Evolutionary conservation across 129 eudicot genomes (phyloP), one percentile per base, ranked within the genome.

Genomic region (Artemisia argyi): DNA sequence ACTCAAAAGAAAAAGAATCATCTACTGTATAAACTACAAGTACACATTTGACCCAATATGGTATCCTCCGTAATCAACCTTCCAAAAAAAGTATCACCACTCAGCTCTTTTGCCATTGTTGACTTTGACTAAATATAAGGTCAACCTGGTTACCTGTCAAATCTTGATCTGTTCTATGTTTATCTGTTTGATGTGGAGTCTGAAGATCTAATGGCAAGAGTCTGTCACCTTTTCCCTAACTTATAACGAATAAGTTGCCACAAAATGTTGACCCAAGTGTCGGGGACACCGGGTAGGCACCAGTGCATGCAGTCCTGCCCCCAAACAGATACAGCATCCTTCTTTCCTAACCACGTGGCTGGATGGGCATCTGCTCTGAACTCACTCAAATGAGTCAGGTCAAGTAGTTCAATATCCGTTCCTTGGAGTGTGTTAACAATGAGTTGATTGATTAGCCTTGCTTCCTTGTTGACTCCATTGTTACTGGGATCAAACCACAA

Each of bases 291-390:
- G 0, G 98, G 98, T 54, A 94, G 85, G 82, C 97, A 94, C 98
- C 98, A 94, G 66, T 94, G 98, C 98, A 94, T 90, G 89, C 98
- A 94, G 69, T 94, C 98, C 83, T 94, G 89, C 48, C 98, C 97
- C 98, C 97, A 94, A 17, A 90, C 84, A 0, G 97, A 83, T 75
- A 94, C 98, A 8, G 96, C 98, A 69, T 90, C 98, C 79, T 90
- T 87, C 73, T 90, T 87, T 50, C 98, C 98, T 22, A 93, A 60
- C 98, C 98, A 93, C 15, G 76, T 83, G 46, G 98, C 97, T 16
- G 98, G 98, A 80, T 94, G 98, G 46, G 93, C 98, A 66, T 92
- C 98, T 26, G 95, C 95, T 71, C 98, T 82, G 48, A 74, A 89
- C 83, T 92, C 98, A 55, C 98, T 94, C 76, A 94, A 49, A 81